Evolutionary conservation across 129 eudicot genomes (phyloP).

Genomic region (Solidago caesia): DNA sequence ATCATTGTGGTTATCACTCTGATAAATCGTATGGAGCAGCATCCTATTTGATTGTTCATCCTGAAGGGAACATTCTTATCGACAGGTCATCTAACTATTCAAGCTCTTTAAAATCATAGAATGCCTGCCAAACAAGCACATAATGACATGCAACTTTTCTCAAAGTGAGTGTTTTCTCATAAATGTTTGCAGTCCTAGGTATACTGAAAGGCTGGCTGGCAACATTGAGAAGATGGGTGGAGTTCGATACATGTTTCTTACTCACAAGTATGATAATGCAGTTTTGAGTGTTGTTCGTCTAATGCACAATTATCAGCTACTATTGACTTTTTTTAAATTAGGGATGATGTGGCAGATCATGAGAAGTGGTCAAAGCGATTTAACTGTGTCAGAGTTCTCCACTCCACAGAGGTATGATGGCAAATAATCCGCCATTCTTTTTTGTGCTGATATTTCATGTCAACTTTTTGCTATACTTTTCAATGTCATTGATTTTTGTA

Average conservation of each 20-base stretch:
- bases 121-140: slow-evolving; percentile 6
- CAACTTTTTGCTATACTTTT: background rate
- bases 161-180: background rate
- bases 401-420: slow-evolving; percentile 47
- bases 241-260: slow-evolving; percentile 74
- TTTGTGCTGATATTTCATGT: background rate
- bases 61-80: slow-evolving; percentile 69
- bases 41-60: slow-evolving; percentile 65
- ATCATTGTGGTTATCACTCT: slow-evolving; percentile 83
- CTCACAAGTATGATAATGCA: slow-evolving; percentile 57
- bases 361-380: slow-evolving; percentile 61
- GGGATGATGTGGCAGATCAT: slow-evolving; percentile 89
- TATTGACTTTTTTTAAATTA: slow-evolving; percentile 28
- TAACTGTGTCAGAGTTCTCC: slow-evolving; percentile 57
- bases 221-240: slow-evolving; percentile 69
- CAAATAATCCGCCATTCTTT: background rate
- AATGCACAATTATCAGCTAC: background rate
- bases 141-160: slow-evolving; percentile 3
- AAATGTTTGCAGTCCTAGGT: slow-evolving; percentile 57
- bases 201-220: slow-evolving; percentile 51
- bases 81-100: slow-evolving; percentile 52
- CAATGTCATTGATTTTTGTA: background rate
- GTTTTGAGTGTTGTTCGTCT: background rate
- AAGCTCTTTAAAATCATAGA: background rate
- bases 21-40: slow-evolving; percentile 74